Evolutionary conservation across 768 basidiomycete species (phyloP), one percentile per base, ranked within the genome.

Genomic region (Rhodotorula babjevae): DNA sequence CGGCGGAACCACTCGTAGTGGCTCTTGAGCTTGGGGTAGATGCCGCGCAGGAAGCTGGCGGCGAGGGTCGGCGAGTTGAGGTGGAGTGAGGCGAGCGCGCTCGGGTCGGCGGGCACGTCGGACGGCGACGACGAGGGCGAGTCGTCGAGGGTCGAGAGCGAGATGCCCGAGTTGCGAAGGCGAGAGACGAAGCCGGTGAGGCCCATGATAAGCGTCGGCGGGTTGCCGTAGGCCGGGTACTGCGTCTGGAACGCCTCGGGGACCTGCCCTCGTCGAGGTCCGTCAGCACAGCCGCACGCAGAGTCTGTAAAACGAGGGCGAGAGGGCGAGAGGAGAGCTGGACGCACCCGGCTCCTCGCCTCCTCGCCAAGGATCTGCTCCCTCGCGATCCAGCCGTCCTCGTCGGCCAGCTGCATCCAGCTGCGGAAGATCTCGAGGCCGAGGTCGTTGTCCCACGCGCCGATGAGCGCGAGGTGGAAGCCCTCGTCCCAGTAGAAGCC

Each of bases 401-500:
- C 90, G 79, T 98, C 93, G 67, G 96, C 91, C 59, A 97, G 85
- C 73, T 87, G 83, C 62, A 96, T 87, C 94, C 94, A 98, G 72
- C 88, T 87, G 78, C 88, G 88, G 52, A 98, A 83, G 69, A 98
- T 96, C 79, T 93, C 90, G 44, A 96, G 84, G 76, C 87, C 88
- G 66, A 96, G 87, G 77, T 92, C 92, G 70, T 89, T 92, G 78
- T 98, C 95, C 90, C 90, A 94, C 78, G 88, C 87, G 27, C 92
- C 92, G 58, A 98, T 91, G 75, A 94, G 89, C 47, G 93, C 82
- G 44, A 97, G 82, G 81, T 98, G 94, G 84, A 98, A 98, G 3
- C 94, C 94, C 82, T 98, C 94, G 80, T 98, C 94, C 94, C 94
- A 98, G 81, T 98, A 98, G 82, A 98, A 98, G 27, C 94, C 94